These are phyloP conservation scores for Sphaerosporella brunnea DNA, from an alignment of 495 filamentous ascomycete species.

Conservation along the genomic window DNA sequence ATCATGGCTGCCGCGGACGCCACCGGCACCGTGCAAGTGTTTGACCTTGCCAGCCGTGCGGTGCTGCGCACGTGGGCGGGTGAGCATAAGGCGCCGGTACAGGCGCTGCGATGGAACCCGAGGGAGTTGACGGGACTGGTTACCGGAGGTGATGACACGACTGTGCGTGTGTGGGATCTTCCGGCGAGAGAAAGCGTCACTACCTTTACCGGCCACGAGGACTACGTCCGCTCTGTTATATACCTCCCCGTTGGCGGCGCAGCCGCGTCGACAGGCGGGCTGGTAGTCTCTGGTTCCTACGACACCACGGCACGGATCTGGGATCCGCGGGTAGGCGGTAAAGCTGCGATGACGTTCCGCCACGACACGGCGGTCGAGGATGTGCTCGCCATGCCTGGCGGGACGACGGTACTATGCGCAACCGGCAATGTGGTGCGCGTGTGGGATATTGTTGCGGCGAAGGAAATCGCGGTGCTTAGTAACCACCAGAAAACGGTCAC, in stretches of 20 bases:
- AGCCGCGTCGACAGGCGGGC: conserved; percentile 45
- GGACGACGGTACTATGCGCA: conserved; percentile 69
- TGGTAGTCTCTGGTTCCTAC: conserved; percentile 78
- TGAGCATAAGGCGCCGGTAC: conserved; percentile 86
- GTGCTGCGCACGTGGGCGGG: conserved; percentile 84
- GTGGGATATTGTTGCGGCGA: conserved; percentile 84
- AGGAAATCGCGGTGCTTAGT: conserved; percentile 63
- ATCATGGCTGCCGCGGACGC: conserved; percentile 83
- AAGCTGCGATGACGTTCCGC: conserved; percentile 76
- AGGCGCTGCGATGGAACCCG: conserved; percentile 75
- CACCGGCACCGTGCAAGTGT: conserved; percentile 77
- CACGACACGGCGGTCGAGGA: conserved; percentile 72
- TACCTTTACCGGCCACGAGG: conserved; percentile 71
- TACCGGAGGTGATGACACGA: conserved; percentile 75
- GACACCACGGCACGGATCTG: conserved; percentile 85
- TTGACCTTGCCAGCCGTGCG: conserved; percentile 71
- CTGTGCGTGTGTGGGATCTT: conserved; percentile 84
- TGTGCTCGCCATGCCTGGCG: conserved; percentile 66
- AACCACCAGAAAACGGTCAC: conserved; percentile 98
- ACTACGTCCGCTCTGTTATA: conserved; percentile 73
- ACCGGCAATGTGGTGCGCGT: conserved; percentile 78
- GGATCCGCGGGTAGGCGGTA: conserved; percentile 47
- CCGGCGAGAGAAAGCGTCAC: conserved; percentile 55
- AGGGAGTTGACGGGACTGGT: conserved; percentile 68
- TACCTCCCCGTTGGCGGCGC: conserved; percentile 46